Conservation (phyloP, 148 eudicot species). For the Rhododendron vialii region DNA sequence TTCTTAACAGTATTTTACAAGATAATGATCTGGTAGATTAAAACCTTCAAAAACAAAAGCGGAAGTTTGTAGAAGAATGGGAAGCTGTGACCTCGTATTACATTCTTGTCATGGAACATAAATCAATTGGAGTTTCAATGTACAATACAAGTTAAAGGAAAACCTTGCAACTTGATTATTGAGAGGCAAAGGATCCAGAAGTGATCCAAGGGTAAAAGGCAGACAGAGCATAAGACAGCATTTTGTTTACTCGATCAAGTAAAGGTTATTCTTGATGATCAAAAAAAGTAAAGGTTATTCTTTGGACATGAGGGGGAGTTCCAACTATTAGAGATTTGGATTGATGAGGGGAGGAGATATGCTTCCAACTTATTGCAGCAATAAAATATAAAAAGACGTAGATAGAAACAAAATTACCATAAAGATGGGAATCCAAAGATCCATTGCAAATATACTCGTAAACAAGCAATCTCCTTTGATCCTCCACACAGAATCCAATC, state of each 20-base stretch:
- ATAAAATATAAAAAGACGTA: not conserved
- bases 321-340: not conserved
- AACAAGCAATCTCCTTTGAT: conserved; percentile 61
- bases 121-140: not conserved
- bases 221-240: not conserved
- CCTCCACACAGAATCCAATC: conserved; percentile 80
- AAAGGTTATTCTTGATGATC: not conserved
- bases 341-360: not conserved
- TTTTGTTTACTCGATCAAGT: not conserved
- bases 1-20: not conserved
- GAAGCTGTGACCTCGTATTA: not conserved
- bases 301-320: not conserved
- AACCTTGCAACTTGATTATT: not conserved
- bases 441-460: conserved; percentile 85
- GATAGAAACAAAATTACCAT: conserved; percentile 41
- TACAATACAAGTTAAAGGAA: not conserved
- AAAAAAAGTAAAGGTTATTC: not conserved
- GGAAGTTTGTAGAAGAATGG: not conserved
- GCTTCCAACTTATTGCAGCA: not conserved
- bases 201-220: not conserved
- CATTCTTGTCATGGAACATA: not conserved
- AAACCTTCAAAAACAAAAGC: not conserved
- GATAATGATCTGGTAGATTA: not conserved
- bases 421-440: conserved; percentile 80
- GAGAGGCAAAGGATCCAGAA: not conserved